Evolutionary conservation across 1,284 basidiomycete species (phyloP).

Genomic region (Apiotrichum veenhuisii): DNA sequence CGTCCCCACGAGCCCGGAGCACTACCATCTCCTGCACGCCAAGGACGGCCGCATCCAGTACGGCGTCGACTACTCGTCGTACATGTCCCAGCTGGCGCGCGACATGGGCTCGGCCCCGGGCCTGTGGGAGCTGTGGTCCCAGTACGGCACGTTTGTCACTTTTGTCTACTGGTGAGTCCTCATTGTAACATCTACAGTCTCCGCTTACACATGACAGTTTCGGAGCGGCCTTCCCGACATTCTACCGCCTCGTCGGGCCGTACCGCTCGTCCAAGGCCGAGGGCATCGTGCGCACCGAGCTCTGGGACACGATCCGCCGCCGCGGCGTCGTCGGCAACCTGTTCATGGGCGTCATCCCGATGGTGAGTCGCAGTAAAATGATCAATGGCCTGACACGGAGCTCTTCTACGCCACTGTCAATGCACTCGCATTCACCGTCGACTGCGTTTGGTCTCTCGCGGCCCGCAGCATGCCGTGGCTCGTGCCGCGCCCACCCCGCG

Average conservation of each 20-base stretch:
- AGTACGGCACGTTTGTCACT: slow-evolving; percentile 58
- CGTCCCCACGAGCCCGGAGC: slow-evolving; percentile 54
- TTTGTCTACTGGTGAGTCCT: slow-evolving; percentile 57
- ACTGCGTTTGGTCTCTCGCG: too few relatives aligned
- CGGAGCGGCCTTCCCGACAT: slow-evolving; percentile 61
- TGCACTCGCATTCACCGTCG: too few relatives aligned
- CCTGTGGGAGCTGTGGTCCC: slow-evolving; percentile 54
- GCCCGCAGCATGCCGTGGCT: too few relatives aligned
- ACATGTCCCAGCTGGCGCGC: slow-evolving; percentile 60
- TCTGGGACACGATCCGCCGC: slow-evolving; percentile 63
- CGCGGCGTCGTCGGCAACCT: slow-evolving; percentile 60
- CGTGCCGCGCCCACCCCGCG: too few relatives aligned
- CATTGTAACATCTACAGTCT: neutral
- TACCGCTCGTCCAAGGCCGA: slow-evolving; percentile 52
- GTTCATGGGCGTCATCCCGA: slow-evolving; percentile 61
- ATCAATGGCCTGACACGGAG: too few relatives aligned
- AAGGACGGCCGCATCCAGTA: slow-evolving; percentile 59
- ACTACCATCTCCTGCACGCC: slow-evolving; percentile 61
- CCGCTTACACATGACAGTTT: slow-evolving; percentile 48
- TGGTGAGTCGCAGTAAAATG: too few relatives aligned
- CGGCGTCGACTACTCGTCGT: slow-evolving; percentile 53
- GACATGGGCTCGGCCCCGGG: slow-evolving; percentile 61
- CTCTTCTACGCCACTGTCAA: too few relatives aligned
- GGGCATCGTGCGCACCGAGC: slow-evolving; percentile 57
- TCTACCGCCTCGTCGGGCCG: slow-evolving; percentile 62